A percentile compares a stretch with the other conserved stretches of the same genome.
Conservation (phyloP, 495 filamentous ascomycete genomes). For the Penicillium malachiteum region DNA sequence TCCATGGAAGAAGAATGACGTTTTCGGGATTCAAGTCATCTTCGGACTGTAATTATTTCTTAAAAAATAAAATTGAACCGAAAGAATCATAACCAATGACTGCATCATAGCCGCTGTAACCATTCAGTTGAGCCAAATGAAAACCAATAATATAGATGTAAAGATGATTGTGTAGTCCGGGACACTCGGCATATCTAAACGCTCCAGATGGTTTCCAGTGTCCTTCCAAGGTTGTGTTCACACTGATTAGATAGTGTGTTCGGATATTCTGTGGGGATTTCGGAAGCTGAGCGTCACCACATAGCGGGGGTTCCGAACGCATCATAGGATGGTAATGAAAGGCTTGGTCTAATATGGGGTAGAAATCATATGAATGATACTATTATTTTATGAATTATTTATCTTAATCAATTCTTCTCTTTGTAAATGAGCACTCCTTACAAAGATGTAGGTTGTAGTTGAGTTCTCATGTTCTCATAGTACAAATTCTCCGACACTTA, state of each 20-base stretch:
- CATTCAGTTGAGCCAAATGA: too few relatives aligned
- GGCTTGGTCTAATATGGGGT: background rate
- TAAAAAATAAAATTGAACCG: background rate
- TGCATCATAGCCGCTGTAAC: background rate
- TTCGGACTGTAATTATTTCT: conserved; percentile 6
- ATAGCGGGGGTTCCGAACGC: conserved; percentile 15
- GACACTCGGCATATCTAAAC: conserved; percentile 1
- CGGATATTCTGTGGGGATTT: conserved; percentile 17
- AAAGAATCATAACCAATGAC: background rate
- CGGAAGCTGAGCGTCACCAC: conserved; percentile 14
- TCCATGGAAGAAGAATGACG: background rate
- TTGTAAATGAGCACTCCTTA: background rate
- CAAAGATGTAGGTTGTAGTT: background rate
- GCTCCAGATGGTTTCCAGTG: background rate
- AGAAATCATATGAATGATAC: background rate
- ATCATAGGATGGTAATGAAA: background rate
- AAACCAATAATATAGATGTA: too few relatives aligned
- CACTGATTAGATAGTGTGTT: conserved; percentile 1
- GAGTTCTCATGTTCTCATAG: background rate
- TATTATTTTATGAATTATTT: background rate
- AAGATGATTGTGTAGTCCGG: background rate
- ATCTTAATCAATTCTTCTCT: too few relatives aligned
- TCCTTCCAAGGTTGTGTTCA: too few relatives aligned
- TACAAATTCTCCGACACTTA: background rate
- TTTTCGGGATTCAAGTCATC: background rate